These are phyloP conservation scores for Phytophthora podocarpi DNA, from an alignment of 352 stramenopile species.

Conservation along the genomic window DNA sequence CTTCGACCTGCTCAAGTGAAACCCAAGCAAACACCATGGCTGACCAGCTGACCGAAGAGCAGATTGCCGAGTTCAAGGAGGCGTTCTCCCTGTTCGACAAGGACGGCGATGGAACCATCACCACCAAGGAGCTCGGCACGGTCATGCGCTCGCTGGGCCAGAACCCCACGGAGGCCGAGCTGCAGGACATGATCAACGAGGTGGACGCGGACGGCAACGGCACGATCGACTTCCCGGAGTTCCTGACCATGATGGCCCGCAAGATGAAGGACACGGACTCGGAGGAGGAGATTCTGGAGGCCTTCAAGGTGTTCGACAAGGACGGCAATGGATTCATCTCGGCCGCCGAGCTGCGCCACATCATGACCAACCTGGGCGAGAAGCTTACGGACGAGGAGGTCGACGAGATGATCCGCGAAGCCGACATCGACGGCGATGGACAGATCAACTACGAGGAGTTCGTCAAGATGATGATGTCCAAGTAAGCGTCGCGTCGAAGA, in stretches of 20 bases:
- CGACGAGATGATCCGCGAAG: constrained; percentile 99
- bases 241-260: constrained; percentile 99
- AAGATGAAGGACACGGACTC: constrained; percentile 99
- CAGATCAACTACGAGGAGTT: constrained; percentile 99
- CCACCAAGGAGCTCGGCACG: constrained; percentile 98
- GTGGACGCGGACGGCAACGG: constrained; percentile 99
- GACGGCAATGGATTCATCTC: constrained; percentile 99
- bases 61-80: constrained; percentile 99
- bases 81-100: constrained; percentile 99
- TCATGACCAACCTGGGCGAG: constrained; percentile 99
- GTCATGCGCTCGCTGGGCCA: constrained; percentile 98
- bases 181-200: constrained; percentile 99
- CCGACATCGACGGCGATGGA: constrained; percentile 98
- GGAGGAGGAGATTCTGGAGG: constrained; percentile 98
- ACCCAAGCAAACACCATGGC: constrained; percentile 61
- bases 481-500: constrained; percentile 67
- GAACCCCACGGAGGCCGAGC: constrained; percentile 98
- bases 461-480: constrained; percentile 99
- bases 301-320: constrained; percentile 99
- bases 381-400: constrained; percentile 99
- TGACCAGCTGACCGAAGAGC: constrained; percentile 92
- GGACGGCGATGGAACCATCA: constrained; percentile 99
- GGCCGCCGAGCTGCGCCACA: constrained; percentile 96
- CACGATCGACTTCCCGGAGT: constrained; percentile 99
- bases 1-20: constrained; percentile 40